phyloP scores from a whole-genome alignment of 306 rosid genomes.

The Parietaria judaica region DNA sequence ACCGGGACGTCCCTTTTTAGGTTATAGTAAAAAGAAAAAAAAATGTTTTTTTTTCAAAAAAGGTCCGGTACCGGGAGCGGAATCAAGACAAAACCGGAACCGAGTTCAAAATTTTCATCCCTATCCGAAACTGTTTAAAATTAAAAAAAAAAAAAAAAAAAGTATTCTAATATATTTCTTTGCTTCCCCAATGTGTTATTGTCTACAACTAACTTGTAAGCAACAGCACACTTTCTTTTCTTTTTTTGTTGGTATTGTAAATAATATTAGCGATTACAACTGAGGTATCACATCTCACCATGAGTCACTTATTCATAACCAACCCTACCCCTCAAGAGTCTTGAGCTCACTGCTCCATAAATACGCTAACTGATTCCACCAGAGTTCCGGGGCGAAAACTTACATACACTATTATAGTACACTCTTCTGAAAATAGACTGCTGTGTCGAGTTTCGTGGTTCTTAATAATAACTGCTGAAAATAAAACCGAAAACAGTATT shows the following conservation, averaged over 20 bases:
- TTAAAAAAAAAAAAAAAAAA: background rate
- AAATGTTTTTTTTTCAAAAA: too few species aligned
- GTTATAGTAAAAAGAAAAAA: too few species aligned
- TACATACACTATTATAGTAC: background rate
- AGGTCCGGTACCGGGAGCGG: too few species aligned
- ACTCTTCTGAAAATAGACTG: conserved; percentile 16
- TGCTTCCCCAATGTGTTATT: conserved; percentile 8
- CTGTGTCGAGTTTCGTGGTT: conserved; percentile 14
- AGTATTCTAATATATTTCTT: background rate
- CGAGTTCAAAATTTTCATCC: too few species aligned
- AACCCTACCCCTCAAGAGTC: conserved; percentile 9
- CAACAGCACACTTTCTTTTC: background rate
- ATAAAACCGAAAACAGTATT: conserved; percentile 19
- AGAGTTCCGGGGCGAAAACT: conserved; percentile 11
- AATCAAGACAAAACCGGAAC: too few species aligned
- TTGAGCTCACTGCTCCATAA: conserved; percentile 10
- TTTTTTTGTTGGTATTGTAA: background rate
- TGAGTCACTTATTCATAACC: conserved; percentile 11
- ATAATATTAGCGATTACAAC: background rate
- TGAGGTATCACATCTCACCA: conserved; percentile 4
- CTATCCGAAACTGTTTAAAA: too few species aligned
- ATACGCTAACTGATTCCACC: conserved; percentile 2
- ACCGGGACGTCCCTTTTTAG: too few species aligned
- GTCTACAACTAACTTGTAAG: background rate
- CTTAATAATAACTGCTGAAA: conserved; percentile 18